phyloP scores from a whole-genome alignment of 768 basidiomycete genomes.

The Amanita thiersii region DNA sequence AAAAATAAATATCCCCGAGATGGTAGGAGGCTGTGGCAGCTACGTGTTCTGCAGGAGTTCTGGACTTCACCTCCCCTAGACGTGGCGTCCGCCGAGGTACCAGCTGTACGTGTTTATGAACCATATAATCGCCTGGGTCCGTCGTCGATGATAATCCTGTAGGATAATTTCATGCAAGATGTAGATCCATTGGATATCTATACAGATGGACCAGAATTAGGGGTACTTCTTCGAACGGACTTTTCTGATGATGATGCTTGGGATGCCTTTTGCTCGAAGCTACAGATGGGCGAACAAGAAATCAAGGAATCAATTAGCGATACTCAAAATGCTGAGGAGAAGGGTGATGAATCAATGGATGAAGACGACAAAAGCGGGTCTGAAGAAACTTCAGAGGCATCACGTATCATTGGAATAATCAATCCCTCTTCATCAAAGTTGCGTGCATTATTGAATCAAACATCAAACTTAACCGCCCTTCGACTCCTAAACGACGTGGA shows the following conservation, averaged over 20 bases:
- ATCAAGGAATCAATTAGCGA: constrained; percentile 22
- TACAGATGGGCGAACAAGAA: constrained; percentile 53
- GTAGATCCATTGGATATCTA: constrained; percentile 47
- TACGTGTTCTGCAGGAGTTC: constrained; percentile 43
- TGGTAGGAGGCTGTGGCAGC: constrained; percentile 48
- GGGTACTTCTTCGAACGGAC: constrained; percentile 67
- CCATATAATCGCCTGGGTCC: neutral
- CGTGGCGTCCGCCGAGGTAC: neutral
- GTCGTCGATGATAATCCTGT: neutral
- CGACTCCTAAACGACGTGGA: constrained; percentile 69
- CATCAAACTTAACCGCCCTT: constrained; percentile 60
- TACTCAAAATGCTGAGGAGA: constrained; percentile 15
- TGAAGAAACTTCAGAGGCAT: constrained; percentile 15
- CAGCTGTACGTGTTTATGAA: neutral
- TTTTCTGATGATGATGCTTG: constrained; percentile 63
- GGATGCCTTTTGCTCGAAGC: constrained; percentile 39
- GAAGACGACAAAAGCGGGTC: neutral
- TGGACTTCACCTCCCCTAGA: constrained; percentile 23
- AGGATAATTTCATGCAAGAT: constrained; percentile 27
- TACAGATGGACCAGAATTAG: constrained; percentile 40
- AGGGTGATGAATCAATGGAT: constrained; percentile 26
- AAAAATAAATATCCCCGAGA: constrained; percentile 40
- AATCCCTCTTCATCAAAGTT: constrained; percentile 34
- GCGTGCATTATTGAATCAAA: constrained; percentile 31
- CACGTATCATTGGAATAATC: constrained; percentile 41